Evolutionary conservation across 306 rosid species (phyloP), one percentile per base, ranked within the genome.

Genomic region (Dalbergia cochinchinensis): DNA sequence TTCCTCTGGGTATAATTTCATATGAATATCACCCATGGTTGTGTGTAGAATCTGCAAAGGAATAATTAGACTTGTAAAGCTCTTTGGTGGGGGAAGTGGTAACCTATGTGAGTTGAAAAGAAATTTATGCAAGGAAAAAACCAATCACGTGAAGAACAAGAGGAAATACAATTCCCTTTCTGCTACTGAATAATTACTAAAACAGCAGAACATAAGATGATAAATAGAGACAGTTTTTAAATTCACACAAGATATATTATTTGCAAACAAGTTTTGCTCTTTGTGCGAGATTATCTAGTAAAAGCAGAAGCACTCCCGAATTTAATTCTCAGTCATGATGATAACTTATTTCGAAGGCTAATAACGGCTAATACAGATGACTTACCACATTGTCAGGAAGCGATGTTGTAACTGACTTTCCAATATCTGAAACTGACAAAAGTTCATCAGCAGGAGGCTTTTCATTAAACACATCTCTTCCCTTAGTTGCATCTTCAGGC

Each of bases 401-500:
- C 51, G 99, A 95, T 31, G 99, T 91, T 74, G 98, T 89, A 68
- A 76, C 92, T 48, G 97, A 20, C 85, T 95, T 95, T 72, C 99
- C 99, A 82, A 95, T 91, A 87, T 95, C 98, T 16, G 99, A 95
- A 85, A 83, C 99, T 63, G 97, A 87, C 92, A 95, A 81, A 79
- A 95, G 97, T 81, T 95, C 99, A 86, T 95, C 99, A 78, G 97
- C 86, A 5, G 99, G 98, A 60, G 99, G 99, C 83, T 93, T 95
- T 86, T 93, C 99, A 79, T 95, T 95, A 81, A 95, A 95, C 79
- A 95, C 94, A 77, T 95, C 99, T 82, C 99, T 93, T 82, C 99
- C 99, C 81, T 95, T 95, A 16, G 96, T 93, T 65, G 99, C 97
- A 85, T 95, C 99, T 88, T 95, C 99, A 45, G 99, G 98, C 89